Conservation (phyloP, 2,329 filamentous ascomycete species). For the Trichoderma harzianum region DNA sequence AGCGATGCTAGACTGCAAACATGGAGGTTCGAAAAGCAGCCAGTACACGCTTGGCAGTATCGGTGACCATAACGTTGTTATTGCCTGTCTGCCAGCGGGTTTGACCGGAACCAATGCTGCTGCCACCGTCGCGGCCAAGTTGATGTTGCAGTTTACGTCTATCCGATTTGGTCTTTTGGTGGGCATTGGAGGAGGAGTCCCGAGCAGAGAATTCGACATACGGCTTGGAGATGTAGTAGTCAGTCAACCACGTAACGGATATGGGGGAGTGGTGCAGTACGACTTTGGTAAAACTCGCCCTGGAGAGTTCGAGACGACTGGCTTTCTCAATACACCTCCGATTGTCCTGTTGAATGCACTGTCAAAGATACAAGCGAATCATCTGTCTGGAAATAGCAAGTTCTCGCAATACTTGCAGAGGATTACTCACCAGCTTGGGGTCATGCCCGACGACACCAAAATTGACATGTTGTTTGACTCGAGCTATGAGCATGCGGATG, state of each 20-base stretch:
- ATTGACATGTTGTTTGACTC: not conserved
- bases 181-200: not conserved
- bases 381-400: not conserved
- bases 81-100: not conserved
- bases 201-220: not conserved
- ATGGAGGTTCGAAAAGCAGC: not conserved
- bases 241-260: not conserved
- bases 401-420: not conserved
- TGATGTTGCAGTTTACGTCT: not conserved
- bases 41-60: not conserved
- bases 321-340: not conserved
- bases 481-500: not conserved
- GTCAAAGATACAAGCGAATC: not conserved
- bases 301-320: not conserved
- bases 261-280: not conserved
- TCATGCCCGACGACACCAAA: not conserved
- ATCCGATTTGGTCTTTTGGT: not conserved
- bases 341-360: not conserved
- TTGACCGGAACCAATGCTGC: not conserved
- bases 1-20: not conserved
- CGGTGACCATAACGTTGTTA: not conserved
- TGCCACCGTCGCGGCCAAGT: not conserved
- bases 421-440: not conserved
- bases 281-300: not conserved
- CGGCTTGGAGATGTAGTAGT: not conserved